A percentile compares a stretch with the other conserved stretches of the same genome.
These are phyloP conservation scores for Pholiota adiposa DNA, from an alignment of 1,284 basidiomycete genomes.

Conservation along the genomic window DNA sequence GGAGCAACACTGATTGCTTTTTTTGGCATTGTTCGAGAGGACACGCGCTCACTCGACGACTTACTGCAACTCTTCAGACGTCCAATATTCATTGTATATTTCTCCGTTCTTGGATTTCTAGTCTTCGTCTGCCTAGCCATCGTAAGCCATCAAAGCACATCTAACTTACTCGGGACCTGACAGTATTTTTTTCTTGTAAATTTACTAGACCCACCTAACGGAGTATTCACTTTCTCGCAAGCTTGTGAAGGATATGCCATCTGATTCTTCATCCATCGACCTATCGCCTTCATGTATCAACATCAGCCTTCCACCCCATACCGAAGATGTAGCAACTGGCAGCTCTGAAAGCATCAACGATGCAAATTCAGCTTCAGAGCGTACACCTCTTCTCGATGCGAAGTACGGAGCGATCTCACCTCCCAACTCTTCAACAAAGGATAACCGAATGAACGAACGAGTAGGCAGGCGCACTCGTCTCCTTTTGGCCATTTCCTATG, in stretches of 20 bases:
- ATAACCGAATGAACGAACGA: slow-evolving; percentile 25
- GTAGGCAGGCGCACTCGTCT: slow-evolving; percentile 58
- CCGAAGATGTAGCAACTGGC: slow-evolving; percentile 39
- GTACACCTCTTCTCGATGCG: slow-evolving; percentile 61
- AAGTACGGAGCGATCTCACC: slow-evolving; percentile 40
- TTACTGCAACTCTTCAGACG: slow-evolving; percentile 81
- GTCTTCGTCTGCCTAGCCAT: slow-evolving; percentile 66
- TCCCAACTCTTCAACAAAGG: slow-evolving; percentile 28
- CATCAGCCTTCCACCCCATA: slow-evolving; percentile 35
- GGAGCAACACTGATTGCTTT: slow-evolving; percentile 91
- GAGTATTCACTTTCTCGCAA: slow-evolving; percentile 50
- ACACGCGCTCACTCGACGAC: slow-evolving; percentile 88
- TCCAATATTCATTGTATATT: slow-evolving; percentile 83
- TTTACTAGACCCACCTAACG: slow-evolving; percentile 55
- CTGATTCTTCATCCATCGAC: slow-evolving; percentile 29
- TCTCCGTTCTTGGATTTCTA: slow-evolving; percentile 70
- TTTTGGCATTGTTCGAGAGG: slow-evolving; percentile 93
- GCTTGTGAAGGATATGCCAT: slow-evolving; percentile 20
- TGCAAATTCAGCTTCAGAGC: slow-evolving; percentile 47
- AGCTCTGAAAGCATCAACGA: slow-evolving; percentile 35
- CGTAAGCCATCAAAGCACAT: slow-evolving; percentile 48
- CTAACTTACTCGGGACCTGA: not conserved
- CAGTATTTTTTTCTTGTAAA: not conserved
- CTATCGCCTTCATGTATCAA: slow-evolving; percentile 32
- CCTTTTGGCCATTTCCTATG: slow-evolving; percentile 84